These are phyloP conservation scores for Raffaelea arxii DNA, from an alignment of 2,329 filamentous ascomycete genomes.

Conservation along the genomic window DNA sequence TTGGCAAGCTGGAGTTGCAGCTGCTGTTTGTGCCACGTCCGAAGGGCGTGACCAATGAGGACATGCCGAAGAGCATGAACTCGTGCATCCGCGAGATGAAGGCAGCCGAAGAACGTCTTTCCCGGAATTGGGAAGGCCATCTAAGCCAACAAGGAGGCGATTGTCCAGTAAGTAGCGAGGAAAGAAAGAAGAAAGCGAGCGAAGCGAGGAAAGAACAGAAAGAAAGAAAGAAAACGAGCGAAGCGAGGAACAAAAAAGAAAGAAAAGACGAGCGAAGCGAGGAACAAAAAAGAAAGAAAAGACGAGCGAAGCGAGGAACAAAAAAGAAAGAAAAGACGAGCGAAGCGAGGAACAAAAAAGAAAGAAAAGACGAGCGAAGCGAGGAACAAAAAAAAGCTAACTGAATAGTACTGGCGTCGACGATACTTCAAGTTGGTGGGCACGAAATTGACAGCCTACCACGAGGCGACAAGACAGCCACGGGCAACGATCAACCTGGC, in stretches of 20 bases:
- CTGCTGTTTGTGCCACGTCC: constrained; percentile 91
- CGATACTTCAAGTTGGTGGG: constrained; percentile 94
- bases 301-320: too few species aligned
- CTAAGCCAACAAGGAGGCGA: constrained; percentile 96
- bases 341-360: too few species aligned
- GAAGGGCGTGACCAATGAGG: constrained; percentile 75
- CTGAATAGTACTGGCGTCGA: constrained; percentile 86
- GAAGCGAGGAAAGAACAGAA: too few species aligned
- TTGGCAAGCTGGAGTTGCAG: constrained; percentile 90
- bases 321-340: too few species aligned
- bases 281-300: too few species aligned
- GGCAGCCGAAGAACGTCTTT: constrained; percentile 72
- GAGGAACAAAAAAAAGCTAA: too few species aligned
- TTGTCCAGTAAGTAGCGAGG: constrained; percentile 89
- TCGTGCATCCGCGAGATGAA: constrained; percentile 88
- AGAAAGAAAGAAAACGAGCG: too few species aligned
- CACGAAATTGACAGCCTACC: constrained; percentile 86
- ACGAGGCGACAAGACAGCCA: constrained; percentile 89
- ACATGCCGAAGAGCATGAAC: constrained; percentile 99
- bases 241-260: too few species aligned
- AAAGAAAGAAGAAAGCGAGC: too few species aligned
- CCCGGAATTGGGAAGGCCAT: constrained; percentile 75
- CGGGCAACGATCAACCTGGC: constrained; percentile 93
- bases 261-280: too few species aligned
- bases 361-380: too few species aligned